These are phyloP conservation scores for Clitopilus hobsonii DNA, from an alignment of 768 basidiomycete species.

Conservation along the genomic window DNA sequence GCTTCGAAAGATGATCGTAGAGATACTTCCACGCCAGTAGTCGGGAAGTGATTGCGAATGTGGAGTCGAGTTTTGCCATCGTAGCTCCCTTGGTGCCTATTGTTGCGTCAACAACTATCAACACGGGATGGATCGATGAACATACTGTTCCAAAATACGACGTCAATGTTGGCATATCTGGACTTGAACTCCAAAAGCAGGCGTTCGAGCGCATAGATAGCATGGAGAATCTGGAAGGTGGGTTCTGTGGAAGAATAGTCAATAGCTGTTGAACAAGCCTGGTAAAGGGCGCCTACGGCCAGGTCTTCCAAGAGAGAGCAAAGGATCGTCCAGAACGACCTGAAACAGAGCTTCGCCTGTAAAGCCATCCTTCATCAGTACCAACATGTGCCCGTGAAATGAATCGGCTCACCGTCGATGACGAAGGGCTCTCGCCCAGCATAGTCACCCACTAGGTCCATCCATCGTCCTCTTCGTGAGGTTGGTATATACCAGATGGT, in stretches of 20 bases:
- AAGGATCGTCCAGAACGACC: constrained; percentile 50
- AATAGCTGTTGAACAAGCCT: background rate
- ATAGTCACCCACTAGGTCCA: constrained; percentile 72
- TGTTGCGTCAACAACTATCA: background rate
- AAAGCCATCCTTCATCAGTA: too few species aligned
- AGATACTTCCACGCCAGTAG: constrained; percentile 48
- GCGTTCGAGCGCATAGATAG: constrained; percentile 49
- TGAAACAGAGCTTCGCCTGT: constrained; percentile 63
- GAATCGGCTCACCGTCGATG: constrained; percentile 69
- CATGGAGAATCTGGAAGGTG: constrained; percentile 63
- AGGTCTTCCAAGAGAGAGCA: constrained; percentile 52
- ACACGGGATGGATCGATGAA: background rate
- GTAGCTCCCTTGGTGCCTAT: constrained; percentile 42
- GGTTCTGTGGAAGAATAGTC: too few species aligned
- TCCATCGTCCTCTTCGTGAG: constrained; percentile 26
- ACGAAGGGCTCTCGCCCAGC: constrained; percentile 63
- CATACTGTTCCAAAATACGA: constrained; percentile 60
- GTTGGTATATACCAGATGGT: constrained; percentile 12
- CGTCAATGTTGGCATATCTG: constrained; percentile 52
- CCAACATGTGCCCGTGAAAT: too few species aligned
- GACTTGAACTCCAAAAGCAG: constrained; percentile 41
- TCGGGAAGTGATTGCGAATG: constrained; percentile 39
- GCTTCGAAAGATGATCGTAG: constrained; percentile 40
- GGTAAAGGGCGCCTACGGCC: constrained; percentile 27
- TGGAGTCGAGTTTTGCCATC: constrained; percentile 28